Percentiles rank a stretch among this genome's conserved stretches.
phyloP scores from a whole-genome alignment of 2,329 filamentous ascomycete genomes.

The Cladosporium halotolerans region DNA sequence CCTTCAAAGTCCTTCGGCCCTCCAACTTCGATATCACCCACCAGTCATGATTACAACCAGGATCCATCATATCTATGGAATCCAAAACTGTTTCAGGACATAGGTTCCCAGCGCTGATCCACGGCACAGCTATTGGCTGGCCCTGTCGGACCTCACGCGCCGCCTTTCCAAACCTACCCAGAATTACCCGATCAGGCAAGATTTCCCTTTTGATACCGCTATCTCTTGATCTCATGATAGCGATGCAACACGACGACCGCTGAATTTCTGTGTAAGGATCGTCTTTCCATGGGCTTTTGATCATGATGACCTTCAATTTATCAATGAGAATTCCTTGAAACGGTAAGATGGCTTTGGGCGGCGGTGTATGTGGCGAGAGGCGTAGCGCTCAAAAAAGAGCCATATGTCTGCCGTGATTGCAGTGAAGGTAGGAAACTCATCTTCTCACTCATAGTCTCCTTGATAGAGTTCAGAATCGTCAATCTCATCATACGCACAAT shows the following conservation, averaged over 20 bases:
- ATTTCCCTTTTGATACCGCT: conserved; percentile 7
- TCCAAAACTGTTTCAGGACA: conserved; percentile 10
- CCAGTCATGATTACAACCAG: conserved; percentile 1
- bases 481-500: neutral
- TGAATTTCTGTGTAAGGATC: conserved; percentile 9
- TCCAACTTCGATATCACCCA: neutral
- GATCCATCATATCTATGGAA: conserved; percentile 4
- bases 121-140: conserved; percentile 1
- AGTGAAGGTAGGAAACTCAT: neutral
- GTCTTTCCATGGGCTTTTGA: neutral
- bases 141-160: conserved; percentile 1
- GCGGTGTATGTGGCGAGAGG: conserved; percentile 2
- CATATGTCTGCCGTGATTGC: neutral
- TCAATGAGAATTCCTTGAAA: conserved; percentile 1
- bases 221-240: conserved; percentile 10
- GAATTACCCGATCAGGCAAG: conserved; percentile 8
- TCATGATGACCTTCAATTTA: neutral
- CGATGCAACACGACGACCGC: neutral
- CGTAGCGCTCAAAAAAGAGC: conserved; percentile 6
- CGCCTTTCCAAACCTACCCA: neutral
- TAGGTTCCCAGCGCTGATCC: conserved; percentile 7
- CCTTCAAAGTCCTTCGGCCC: too few relatives aligned
- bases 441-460: neutral
- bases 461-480: too few relatives aligned
- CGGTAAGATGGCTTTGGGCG: neutral